phyloP scores from a whole-genome alignment of 2,329 filamentous ascomycete species.

The Pezicula neosporulosa region DNA sequence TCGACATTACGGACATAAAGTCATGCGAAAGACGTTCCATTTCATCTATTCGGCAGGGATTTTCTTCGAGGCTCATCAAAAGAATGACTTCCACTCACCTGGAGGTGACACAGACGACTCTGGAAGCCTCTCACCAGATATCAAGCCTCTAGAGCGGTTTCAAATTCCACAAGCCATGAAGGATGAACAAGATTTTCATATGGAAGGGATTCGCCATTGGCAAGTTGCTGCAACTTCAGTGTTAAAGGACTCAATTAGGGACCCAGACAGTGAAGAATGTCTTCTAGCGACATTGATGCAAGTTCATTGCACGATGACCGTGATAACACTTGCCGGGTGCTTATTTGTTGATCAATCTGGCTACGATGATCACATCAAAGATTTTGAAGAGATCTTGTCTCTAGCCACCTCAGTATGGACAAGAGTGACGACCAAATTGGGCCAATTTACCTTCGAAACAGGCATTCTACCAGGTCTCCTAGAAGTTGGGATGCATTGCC shows the following conservation, averaged over 20 bases:
- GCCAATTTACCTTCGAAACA: constrained; percentile 7
- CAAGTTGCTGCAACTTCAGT: constrained; percentile 1
- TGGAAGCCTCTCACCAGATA: not conserved
- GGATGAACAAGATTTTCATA: constrained; percentile 4
- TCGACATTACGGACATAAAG: constrained; percentile 3
- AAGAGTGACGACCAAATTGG: not conserved
- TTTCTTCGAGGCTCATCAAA: not conserved
- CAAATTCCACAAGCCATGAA: not conserved
- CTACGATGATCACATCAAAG: constrained; percentile 6
- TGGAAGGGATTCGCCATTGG: constrained; percentile 4
- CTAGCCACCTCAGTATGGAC: not conserved
- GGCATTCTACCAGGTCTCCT: constrained; percentile 10
- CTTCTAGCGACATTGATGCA: constrained; percentile 1
- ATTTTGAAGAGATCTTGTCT: constrained; percentile 5
- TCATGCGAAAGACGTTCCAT: constrained; percentile 10
- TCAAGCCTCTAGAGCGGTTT: not conserved
- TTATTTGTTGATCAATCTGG: constrained; percentile 5
- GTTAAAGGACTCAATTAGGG: not conserved
- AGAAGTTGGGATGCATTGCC: constrained; percentile 9
- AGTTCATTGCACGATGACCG: constrained; percentile 6
- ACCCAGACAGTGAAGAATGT: constrained; percentile 2
- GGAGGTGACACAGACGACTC: not conserved
- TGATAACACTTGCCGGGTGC: not conserved
- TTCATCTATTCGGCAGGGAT: constrained; percentile 2
- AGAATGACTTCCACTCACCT: not conserved